Percentiles rank a stretch among this genome's conserved stretches.
These are phyloP conservation scores for Penicillium simplicissimum DNA, from an alignment of 495 filamentous ascomycete genomes.

Conservation along the genomic window DNA sequence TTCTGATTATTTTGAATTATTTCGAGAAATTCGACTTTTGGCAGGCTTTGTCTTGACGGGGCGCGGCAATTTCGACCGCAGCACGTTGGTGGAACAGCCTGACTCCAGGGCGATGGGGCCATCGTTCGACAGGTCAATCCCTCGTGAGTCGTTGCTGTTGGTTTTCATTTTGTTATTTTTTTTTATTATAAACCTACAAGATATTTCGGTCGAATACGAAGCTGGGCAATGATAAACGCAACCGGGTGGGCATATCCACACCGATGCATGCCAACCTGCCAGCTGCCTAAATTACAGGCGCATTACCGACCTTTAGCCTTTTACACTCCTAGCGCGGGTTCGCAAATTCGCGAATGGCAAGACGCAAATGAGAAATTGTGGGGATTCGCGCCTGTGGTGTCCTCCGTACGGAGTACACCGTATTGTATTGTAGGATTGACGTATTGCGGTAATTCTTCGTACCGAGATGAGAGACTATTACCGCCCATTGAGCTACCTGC, in stretches of 20 bases:
- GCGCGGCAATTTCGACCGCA: conserved; percentile 16
- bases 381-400: conserved; percentile 4
- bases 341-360: not conserved
- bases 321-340: conserved; percentile 10
- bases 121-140: conserved; percentile 2
- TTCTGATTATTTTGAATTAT: not conserved
- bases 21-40: not conserved
- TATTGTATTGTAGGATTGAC: not conserved
- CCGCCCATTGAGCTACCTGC: not conserved
- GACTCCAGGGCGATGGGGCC: not conserved
- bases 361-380: conserved; percentile 26
- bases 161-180: conserved; percentile 9
- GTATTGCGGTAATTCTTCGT: not conserved
- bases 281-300: conserved; percentile 11
- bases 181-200: not conserved
- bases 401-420: not conserved
- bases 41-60: conserved; percentile 17
- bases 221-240: conserved; percentile 6
- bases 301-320: conserved; percentile 11
- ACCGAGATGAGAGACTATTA: not conserved
- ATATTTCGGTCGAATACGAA: conserved; percentile 6
- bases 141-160: not conserved
- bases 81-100: conserved; percentile 9
- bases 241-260: conserved; percentile 1
- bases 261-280: not conserved